Evolutionary conservation across 257 asterid species (phyloP), one percentile per base, ranked within the genome.

Genomic region (Perilla frutescens): DNA sequence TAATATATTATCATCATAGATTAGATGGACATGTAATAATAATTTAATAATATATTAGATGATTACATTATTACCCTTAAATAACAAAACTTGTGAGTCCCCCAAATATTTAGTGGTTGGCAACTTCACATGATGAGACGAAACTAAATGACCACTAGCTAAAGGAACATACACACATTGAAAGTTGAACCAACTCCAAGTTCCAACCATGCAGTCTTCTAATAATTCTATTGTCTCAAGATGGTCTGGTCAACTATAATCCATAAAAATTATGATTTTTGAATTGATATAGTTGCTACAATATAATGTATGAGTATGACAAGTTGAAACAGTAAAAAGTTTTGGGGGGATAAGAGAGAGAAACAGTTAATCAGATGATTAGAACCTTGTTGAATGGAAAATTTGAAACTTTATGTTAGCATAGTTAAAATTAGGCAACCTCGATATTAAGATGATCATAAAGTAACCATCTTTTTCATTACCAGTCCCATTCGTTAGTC

Each of bases 271-370:
- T 29, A 67, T 7, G 70, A 37, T 12, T 6, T 51, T 20, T 53
- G 29, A 60, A 67, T 54, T 29, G 58, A 37, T 50, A 54, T 58
- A 54, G 76, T 68, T 62, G 56, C 76, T 73, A 34, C 20, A 37
- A n/a, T 50, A 47, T 68, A 26, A 36, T 13, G 56, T 37, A 15
- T 40, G 45, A 20, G 26, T 20, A 20, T 20, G 26, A 20, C 26
- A 20, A 20, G 26, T 20, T 20, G 26, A 20, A 20, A 20, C 26
- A 20, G 26, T 20, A 20, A 20, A 20, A 20, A 20, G 26, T 1
- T 20, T 20, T 20, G 26, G 26, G 26, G 26, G 26, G 26, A 20
- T 20, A 20, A 20, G 26, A 20, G 26, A 20, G 26, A 20, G 26
- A 20, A 20, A 20, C 26, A 20, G 26, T 20, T 20, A 20, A 20